phyloP scores from a whole-genome alignment of 1,284 basidiomycete species.

The Papiliotrema fonsecae region DNA sequence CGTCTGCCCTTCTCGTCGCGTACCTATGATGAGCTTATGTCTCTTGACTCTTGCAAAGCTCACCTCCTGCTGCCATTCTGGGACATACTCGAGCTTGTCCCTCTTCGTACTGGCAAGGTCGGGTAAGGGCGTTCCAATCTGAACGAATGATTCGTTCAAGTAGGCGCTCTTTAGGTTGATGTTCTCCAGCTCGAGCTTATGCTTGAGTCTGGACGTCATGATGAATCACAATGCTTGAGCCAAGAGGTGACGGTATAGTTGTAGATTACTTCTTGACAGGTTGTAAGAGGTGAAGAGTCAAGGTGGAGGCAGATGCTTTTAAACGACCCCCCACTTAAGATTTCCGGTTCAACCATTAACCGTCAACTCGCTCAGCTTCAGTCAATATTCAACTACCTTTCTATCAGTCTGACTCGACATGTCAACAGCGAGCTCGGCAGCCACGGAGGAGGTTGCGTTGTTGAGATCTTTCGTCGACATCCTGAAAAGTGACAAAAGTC shows the following conservation, averaged over 20 bases:
- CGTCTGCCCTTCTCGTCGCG: constrained; percentile 90
- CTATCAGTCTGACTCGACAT: background rate
- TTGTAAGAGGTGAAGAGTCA: background rate
- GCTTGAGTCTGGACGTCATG: constrained; percentile 53
- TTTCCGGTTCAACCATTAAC: background rate
- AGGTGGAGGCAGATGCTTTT: background rate
- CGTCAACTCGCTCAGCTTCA: background rate
- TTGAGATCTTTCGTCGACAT: no score
- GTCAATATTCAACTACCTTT: background rate
- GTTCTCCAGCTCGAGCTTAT: constrained; percentile 71
- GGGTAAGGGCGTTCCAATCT: constrained; percentile 86
- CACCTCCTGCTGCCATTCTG: constrained; percentile 95
- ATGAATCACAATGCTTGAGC: constrained; percentile 10
- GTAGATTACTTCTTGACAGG: background rate
- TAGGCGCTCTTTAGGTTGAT: constrained; percentile 69
- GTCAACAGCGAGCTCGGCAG: no score
- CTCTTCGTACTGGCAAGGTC: constrained; percentile 75
- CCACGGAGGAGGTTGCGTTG: no score
- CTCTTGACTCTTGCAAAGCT: no score
- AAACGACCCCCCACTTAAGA: background rate
- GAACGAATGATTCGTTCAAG: constrained; percentile 80
- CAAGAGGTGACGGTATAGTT: background rate
- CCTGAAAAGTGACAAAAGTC: no score
- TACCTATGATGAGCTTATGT: no score
- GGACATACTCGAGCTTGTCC: constrained; percentile 89